phyloP scores from a whole-genome alignment of 805 yeast species.

The Metschnikowia colocasiae region DNA sequence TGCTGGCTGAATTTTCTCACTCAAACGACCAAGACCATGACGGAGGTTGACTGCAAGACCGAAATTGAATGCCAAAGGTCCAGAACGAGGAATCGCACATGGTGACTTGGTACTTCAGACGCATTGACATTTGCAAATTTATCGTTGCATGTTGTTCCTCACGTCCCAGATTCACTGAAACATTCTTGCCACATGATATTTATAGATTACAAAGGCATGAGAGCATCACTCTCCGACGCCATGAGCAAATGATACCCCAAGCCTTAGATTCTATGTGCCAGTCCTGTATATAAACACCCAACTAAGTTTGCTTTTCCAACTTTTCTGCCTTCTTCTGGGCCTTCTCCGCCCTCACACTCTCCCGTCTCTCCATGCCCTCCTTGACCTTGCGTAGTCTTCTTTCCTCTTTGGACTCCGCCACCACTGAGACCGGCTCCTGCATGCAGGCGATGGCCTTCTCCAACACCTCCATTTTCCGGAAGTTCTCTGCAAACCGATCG shows the following conservation, averaged over 20 bases:
- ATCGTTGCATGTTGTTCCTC: background rate
- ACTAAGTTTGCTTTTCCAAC: background rate
- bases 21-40: background rate
- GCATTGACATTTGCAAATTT: background rate
- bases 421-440: conserved; percentile 6
- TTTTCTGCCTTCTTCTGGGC: conserved; percentile 11
- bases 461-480: conserved; percentile 49
- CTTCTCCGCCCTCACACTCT: conserved; percentile 17
- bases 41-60: background rate
- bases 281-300: background rate
- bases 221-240: background rate
- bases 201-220: conserved; percentile 1
- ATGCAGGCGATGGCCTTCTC: conserved; percentile 39
- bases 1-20: background rate
- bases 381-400: conserved; percentile 49
- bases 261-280: background rate
- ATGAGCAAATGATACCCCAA: background rate
- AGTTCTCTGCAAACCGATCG: conserved; percentile 67
- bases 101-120: background rate
- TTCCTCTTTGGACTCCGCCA: conserved; percentile 53
- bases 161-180: background rate
- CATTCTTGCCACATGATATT: background rate
- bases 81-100: background rate
- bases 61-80: background rate
- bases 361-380: conserved; percentile 42